A percentile compares a stretch with the other conserved stretches of the same genome.
These are phyloP conservation scores for Artemisia annua DNA, from an alignment of 129 eudicot genomes.

Conservation along the genomic window DNA sequence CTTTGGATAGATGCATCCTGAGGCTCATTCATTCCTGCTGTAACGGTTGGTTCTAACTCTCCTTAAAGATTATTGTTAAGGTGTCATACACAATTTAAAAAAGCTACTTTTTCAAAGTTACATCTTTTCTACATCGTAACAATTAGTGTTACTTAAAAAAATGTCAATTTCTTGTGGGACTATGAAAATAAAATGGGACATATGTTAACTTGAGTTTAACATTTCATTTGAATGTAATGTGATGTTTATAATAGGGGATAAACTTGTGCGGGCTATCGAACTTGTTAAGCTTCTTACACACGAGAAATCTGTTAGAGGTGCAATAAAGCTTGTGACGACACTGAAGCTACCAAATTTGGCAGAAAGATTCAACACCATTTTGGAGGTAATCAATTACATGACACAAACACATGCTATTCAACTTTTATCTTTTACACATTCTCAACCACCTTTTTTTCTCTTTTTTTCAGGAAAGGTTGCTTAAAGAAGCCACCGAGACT, in stretches of 20 bases:
- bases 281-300: constrained; percentile 42
- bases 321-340: constrained; percentile 84
- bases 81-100: too few species aligned
- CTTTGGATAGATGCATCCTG: constrained; percentile 93
- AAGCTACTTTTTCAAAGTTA: too few species aligned
- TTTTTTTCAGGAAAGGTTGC: constrained; percentile 65
- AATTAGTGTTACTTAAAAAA: too few species aligned
- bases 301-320: constrained; percentile 93
- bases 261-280: too few species aligned
- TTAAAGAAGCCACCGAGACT: constrained; percentile 45
- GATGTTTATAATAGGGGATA: too few species aligned
- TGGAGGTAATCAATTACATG: constrained; percentile 56
- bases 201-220: too few species aligned
- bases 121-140: too few species aligned
- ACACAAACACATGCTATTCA: background rate
- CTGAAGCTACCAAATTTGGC: constrained; percentile 87
- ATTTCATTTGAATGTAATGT: too few species aligned
- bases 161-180: too few species aligned
- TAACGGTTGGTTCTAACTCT: constrained; percentile 17
- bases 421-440: background rate
- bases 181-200: too few species aligned
- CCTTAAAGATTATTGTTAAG: too few species aligned
- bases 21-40: constrained; percentile 97
- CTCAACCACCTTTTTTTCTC: background rate
- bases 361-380: constrained; percentile 72